Evolutionary conservation across 2,329 filamentous ascomycete genomes (phyloP).

Genomic region (Colletotrichum cuscutae): DNA sequence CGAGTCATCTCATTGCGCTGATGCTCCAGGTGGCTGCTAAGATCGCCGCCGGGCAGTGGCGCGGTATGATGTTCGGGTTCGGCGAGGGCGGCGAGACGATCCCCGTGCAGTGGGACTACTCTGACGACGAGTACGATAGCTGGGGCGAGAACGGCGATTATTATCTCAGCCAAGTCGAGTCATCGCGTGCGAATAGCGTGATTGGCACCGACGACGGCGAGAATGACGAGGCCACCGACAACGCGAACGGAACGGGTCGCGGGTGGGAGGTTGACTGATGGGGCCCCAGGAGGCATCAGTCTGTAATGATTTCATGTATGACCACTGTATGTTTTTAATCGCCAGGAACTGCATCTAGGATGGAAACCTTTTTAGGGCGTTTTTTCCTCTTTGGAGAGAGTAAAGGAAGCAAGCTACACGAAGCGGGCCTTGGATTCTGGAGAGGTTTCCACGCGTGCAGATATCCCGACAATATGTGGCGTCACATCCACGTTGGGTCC

Average conservation of each 20-base stretch:
- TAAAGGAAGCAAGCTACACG: constrained; percentile 3
- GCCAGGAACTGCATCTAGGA: constrained; percentile 22
- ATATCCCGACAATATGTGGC: neutral
- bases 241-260: constrained; percentile 26
- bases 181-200: constrained; percentile 39
- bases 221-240: constrained; percentile 33
- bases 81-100: constrained; percentile 64
- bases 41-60: constrained; percentile 74
- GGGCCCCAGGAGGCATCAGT: neutral
- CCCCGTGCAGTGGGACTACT: constrained; percentile 70
- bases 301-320: constrained; percentile 32
- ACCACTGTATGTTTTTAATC: constrained; percentile 28
- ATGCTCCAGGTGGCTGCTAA: constrained; percentile 85
- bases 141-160: constrained; percentile 66
- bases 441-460: neutral
- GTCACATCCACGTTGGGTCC: neutral
- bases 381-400: neutral
- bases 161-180: constrained; percentile 48
- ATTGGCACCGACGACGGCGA: constrained; percentile 25
- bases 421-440: constrained; percentile 9
- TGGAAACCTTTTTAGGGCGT: constrained; percentile 18
- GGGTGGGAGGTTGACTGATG: constrained; percentile 36
- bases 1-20: constrained; percentile 78
- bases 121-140: constrained; percentile 65
- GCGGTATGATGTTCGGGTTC: constrained; percentile 66